Evolutionary conservation across 768 basidiomycete genomes (phyloP), one percentile per base, ranked within the genome.

Genomic region (Boletus eberwhitei): DNA sequence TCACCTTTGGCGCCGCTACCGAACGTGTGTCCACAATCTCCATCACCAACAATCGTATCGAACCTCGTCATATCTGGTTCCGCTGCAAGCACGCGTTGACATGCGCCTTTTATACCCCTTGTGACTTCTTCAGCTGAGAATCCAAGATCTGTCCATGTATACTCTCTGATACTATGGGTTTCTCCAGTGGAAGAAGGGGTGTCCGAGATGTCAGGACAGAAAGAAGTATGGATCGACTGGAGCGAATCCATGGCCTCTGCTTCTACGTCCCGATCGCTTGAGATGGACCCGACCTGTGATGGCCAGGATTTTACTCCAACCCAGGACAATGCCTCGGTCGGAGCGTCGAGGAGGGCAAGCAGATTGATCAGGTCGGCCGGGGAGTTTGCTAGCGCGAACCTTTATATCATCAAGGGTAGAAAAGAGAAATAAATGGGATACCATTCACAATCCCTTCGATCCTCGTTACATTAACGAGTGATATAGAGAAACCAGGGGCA

Each of bases 41-140:
- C 85, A 65, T 86, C 84, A 26, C 85, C 84, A 8, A 80, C 74
- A 26, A 85, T 71, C 9, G 81, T 83, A 64, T 86, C 86, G 61
- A 75, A 83, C 34, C 73, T 68, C 4, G 85, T 86, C 59, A 87
- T 70, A 13, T 82, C 79, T 4, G 70, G 67, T 58, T 82, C 79
- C 8, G 76, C 75, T 5, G 56, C 60, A 17, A 85, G 72, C 26
- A 85, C 74, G 2, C 68, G 63, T 45, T 69, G 24, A 54, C 77
- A 77, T 2, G 80, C 79, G 2, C 64, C 59, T 38, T 48, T 45
- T 4, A 64, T 48, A 26, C 54, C 62, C 14, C 17, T 39, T 31
- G 21, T 42, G 31, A 57, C 40, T 34, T 64, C 59, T 38, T 44
- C 44, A 12, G 50, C 31, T 9, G 56, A 55, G 50, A 62, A 58